These are phyloP conservation scores for Cryphonectria carpinicola DNA, from an alignment of 2,329 filamentous ascomycete species.

Conservation along the genomic window DNA sequence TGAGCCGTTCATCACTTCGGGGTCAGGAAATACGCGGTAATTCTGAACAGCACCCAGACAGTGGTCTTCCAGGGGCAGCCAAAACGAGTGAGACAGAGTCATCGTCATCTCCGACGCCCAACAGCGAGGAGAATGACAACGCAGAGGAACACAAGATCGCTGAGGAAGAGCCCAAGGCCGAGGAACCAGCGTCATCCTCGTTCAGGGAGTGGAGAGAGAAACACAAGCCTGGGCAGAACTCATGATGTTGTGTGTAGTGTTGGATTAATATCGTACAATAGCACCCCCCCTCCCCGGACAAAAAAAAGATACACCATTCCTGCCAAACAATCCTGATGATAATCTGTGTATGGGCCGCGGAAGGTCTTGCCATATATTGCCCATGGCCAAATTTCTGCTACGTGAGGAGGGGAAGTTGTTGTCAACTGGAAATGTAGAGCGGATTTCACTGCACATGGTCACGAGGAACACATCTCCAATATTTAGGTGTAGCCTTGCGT, in stretches of 20 bases:
- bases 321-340: neutral
- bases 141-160: neutral
- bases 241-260: neutral
- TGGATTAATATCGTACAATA: conserved; percentile 7
- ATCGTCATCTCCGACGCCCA: neutral
- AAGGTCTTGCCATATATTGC: neutral
- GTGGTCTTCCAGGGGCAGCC: neutral
- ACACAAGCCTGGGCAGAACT: neutral
- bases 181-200: neutral
- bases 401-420: neutral
- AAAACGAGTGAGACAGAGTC: neutral
- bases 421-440: neutral
- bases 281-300: neutral
- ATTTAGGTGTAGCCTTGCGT: neutral
- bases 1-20: too few relatives aligned
- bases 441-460: neutral
- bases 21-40: neutral
- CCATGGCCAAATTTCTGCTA: neutral
- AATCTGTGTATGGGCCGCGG: neutral
- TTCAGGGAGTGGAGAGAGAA: conserved; percentile 28
- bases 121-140: neutral
- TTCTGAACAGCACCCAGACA: neutral
- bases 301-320: neutral
- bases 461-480: neutral
- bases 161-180: neutral